Evolutionary conservation across 148 eudicot species (phyloP), one percentile per base, ranked within the genome.

Genomic region (Amaranthus hypochondriacus): DNA sequence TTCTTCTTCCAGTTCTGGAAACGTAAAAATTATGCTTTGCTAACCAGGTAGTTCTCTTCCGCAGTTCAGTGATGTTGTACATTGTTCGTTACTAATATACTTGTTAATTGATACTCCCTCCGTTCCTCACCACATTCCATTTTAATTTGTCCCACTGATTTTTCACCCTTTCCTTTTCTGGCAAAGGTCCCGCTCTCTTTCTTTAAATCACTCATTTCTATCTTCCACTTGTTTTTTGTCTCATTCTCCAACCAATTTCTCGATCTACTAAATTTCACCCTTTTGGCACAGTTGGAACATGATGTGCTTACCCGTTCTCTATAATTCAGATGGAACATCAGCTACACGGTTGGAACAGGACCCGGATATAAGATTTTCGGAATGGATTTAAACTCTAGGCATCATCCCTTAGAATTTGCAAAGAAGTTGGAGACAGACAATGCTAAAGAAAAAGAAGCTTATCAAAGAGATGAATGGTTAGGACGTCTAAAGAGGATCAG

Each of bases 1-100:
- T 76, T 88, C 76, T 86, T 94, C 83, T 85, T 92, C 84, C 98
- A 94, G 79, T 94, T 94, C 74, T 94, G 98, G 98, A 91, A 90
- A 80, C 97, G 98, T 48, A 94, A 92, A 81, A 94, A 90, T 59
- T 81, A 87, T 50, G 90, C 93, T 46, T 85, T 91, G 61, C 68
- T 87, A 69, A 83, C 93, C 54, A 89, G 98, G 98, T 94, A 86
- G 50, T 50, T 70, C 47, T 18, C 58, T 63, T 70, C 51, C 1
- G 10, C 12, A 28, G 3, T 50, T 58, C 5, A 21, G 48, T 11
- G 52, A 56, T 50, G 39, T 72, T 50, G 50, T 52, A n/a, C 7
- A 51, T 64, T 52, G 50, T 75, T 51, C 28, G 46, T 48, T 51
- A 28, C 39, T 68, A 21, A n/a, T 61, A 42, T 77, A 49, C 47